Percentiles rank a stretch among this genome's conserved stretches.
phyloP scores from a whole-genome alignment of 2,329 filamentous ascomycete genomes.

The Neonectria sp. region DNA sequence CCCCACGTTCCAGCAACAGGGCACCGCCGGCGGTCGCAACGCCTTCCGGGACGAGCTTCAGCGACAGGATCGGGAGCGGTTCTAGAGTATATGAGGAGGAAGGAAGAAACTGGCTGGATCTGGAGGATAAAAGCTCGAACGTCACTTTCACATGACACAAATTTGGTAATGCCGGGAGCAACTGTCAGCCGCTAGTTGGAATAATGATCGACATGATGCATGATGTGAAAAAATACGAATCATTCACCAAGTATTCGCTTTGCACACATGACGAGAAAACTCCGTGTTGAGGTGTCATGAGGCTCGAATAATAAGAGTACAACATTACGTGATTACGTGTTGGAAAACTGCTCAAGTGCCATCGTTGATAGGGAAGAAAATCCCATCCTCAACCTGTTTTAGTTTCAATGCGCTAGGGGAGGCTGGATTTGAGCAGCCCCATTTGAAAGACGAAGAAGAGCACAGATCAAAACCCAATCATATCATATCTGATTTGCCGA shows the following conservation, averaged over 20 bases:
- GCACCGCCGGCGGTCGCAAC: conserved; percentile 55
- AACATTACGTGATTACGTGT: background rate
- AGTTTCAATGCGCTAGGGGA: background rate
- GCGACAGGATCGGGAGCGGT: conserved; percentile 61
- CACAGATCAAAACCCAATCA: conserved; percentile 22
- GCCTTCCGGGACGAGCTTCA: conserved; percentile 66
- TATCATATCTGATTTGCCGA: conserved; percentile 31
- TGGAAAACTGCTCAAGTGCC: background rate
- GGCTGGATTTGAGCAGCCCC: background rate
- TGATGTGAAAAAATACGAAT: conserved; percentile 46
- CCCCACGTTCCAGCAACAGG: conserved; percentile 57
- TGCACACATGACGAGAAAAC: background rate
- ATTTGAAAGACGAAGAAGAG: conserved; percentile 13
- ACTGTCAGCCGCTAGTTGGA: conserved; percentile 31
- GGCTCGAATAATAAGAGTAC: background rate
- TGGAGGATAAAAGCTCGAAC: conserved; percentile 7
- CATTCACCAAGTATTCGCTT: conserved; percentile 30
- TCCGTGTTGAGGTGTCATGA: background rate
- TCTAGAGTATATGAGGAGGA: conserved; percentile 28
- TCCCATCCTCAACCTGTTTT: background rate
- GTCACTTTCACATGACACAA: conserved; percentile 25
- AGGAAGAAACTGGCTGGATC: background rate
- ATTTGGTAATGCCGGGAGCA: conserved; percentile 32
- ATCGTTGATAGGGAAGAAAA: background rate
- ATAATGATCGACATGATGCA: conserved; percentile 43